Evolutionary conservation across 23 red algal genomes (phyloP), one percentile per base, ranked within the genome.

Genomic region (Gracilaria domingensis): DNA sequence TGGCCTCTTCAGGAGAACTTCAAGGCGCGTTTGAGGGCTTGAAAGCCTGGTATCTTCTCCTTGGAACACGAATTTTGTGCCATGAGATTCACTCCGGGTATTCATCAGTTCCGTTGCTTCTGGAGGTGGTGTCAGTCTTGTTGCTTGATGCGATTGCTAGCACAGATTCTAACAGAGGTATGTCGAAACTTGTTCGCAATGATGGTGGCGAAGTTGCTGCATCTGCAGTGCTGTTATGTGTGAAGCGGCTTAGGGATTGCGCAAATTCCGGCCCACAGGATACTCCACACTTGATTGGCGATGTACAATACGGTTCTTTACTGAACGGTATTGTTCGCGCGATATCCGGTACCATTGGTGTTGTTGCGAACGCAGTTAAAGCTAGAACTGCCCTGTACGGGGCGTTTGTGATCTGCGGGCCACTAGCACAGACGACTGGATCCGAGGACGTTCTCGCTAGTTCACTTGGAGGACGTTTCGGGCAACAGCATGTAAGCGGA

Each of bases 141-240:
- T 84, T 40, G 24, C 49, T 71, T 59, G 60, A 77, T 50, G 72
- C 72, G 13, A 77, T 49, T 77, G 72, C 21, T 0, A 77, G 72
- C 39, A 77, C 72, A 50, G 72, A 77, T 50, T 77, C 72, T 77
- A 77, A 77, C n/a, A 48, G 38, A 77, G 72, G 72, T 16, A 49
- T 77, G 16, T 77, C 72, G 5, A 77, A 77, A 38, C 61, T 84
- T 25, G 54, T 84, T 8, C 76, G 44, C 24, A 76, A 84, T 53
- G 89, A 84, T 75, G 89, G 89, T 23, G 78, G 89, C 14, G 89
- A 83, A 65, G 45, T 84, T 58, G 77, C 89, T 49, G 77, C 79
- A 32, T 25, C 89, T 54, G 50, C 73, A 13, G 36, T 83, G 33
- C 57, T 92, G 78, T 44, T 76, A 4, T 92, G 89, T 84, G 50